phyloP scores from a whole-genome alignment of 2,329 filamentous ascomycete genomes.

The Laburnicola sp. region DNA sequence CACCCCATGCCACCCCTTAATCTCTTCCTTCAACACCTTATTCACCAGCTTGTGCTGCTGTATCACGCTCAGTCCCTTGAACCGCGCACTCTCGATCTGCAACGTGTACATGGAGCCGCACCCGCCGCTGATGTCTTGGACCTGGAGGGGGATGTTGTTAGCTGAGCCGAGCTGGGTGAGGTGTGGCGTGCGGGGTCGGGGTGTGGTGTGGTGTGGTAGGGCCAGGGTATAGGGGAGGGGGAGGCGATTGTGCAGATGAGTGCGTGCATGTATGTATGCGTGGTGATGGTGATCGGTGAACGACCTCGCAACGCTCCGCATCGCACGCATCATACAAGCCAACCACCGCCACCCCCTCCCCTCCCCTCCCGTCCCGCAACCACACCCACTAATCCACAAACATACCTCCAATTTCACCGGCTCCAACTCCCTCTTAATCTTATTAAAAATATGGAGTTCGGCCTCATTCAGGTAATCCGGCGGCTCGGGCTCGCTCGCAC shows the following conservation, averaged over 20 bases:
- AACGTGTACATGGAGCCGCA: constrained; percentile 89
- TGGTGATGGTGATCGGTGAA: no score
- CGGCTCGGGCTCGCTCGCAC: constrained; percentile 42
- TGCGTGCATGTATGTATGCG: no score
- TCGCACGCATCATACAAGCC: no score
- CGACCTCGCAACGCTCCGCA: no score
- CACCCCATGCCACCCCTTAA: constrained; percentile 81
- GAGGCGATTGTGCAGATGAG: no score
- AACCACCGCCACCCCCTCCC: no score
- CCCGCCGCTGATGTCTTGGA: constrained; percentile 80
- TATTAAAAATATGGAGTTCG: constrained; percentile 54
- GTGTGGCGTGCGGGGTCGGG: no score
- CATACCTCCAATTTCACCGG: constrained; percentile 53
- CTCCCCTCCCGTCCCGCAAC: no score
- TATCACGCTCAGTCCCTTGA: constrained; percentile 70
- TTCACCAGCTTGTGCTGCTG: constrained; percentile 86
- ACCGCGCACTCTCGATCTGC: constrained; percentile 71
- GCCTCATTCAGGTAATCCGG: constrained; percentile 53
- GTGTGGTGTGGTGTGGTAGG: no score
- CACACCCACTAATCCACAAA: no score
- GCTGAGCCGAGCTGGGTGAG: constrained; percentile 12
- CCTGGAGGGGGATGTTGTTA: constrained; percentile 48
- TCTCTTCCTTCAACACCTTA: constrained; percentile 69
- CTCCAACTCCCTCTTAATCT: constrained; percentile 47
- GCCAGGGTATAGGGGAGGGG: no score